phyloP scores from a whole-genome alignment of 116 monocot genomes.

The Zostera marina region DNA sequence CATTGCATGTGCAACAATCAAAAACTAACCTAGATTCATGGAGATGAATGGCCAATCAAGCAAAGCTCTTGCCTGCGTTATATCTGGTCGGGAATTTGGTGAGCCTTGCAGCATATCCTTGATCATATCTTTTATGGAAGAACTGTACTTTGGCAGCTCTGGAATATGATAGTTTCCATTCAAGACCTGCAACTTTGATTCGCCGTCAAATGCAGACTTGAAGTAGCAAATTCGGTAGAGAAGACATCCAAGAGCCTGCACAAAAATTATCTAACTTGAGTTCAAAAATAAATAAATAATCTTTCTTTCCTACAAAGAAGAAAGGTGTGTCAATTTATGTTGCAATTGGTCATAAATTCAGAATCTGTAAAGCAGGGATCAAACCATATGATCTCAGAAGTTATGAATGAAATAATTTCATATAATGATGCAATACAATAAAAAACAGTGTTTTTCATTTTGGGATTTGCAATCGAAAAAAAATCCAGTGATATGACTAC shows the following conservation, averaged over 20 bases:
- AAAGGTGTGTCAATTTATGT: too few species aligned
- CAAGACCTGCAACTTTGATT: constrained; percentile 90
- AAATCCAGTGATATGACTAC: too few species aligned
- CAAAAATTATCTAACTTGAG: background rate
- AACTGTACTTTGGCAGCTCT: constrained; percentile 69
- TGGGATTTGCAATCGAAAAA: too few species aligned
- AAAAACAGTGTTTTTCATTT: too few species aligned
- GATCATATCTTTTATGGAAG: constrained; percentile 50
- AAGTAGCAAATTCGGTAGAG: constrained; percentile 84
- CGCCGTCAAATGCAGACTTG: constrained; percentile 97
- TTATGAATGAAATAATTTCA: too few species aligned
- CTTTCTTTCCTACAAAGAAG: background rate
- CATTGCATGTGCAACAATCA: constrained; percentile 47
- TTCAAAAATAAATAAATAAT: background rate
- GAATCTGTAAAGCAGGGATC: too few species aligned
- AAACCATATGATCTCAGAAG: too few species aligned
- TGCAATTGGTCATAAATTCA: too few species aligned
- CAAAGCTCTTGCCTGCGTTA: constrained; percentile 99
- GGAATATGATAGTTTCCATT: constrained; percentile 97
- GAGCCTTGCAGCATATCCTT: constrained; percentile 82
- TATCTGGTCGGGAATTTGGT: constrained; percentile 86
- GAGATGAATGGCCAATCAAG: constrained; percentile 91
- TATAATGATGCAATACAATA: too few species aligned
- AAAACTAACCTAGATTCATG: constrained; percentile 81
- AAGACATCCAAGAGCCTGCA: constrained; percentile 94